Base-by-base conservation (phyloP, 805 yeast genomes). In the Wickerhamiella dianesei region DNA sequence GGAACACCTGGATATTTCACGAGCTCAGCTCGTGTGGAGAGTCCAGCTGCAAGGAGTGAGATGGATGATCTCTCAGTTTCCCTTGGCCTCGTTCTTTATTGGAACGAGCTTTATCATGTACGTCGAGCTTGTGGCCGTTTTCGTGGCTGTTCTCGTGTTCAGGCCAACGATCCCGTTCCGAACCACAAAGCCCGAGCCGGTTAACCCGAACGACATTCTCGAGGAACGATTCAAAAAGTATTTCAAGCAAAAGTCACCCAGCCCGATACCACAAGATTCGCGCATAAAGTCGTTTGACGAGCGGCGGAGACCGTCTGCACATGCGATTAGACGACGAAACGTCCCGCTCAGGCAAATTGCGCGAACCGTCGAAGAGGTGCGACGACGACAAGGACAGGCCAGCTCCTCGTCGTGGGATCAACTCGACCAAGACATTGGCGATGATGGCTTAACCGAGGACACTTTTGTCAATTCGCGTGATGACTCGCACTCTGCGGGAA, bases 41-140 rank as follows among this genome's bases (percentile, higher is more conserved):
- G 48, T 47, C 17, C 39, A 35, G 16, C 44, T 53, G 4, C 6
- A 12, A 5, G 59, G 59, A 3, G 36, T 56, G 17, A 22, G 51
- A 12, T 46, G 46, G 37, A 47, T 51, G 16, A 45, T 56, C 48
- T 21, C 42, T 14, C 14, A 40, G 29, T 48, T 44, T 40, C 54
- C 56, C 0, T 35, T 53, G 2, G 13, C 21, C 14, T 35, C 54
- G 3, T 49, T 52, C 35, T 37, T 53, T 18, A 18, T 46, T 2
- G 50, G 49, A n/a, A 36, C 48, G 6, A 37, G 44, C 4, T 17
- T 45, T 8, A 20, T 54, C 16, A 47, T 55, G 43, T 40, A 41
- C 14, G 25, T 44, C 9, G 48, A 48, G 32, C 41, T 58, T 29
- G 47, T 52, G 17, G 48, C 25, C n/a, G 17, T n/a, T 25, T 25